phyloP scores from a whole-genome alignment of 164 flowering plant genomes.

The Berberis vulgaris region DNA sequence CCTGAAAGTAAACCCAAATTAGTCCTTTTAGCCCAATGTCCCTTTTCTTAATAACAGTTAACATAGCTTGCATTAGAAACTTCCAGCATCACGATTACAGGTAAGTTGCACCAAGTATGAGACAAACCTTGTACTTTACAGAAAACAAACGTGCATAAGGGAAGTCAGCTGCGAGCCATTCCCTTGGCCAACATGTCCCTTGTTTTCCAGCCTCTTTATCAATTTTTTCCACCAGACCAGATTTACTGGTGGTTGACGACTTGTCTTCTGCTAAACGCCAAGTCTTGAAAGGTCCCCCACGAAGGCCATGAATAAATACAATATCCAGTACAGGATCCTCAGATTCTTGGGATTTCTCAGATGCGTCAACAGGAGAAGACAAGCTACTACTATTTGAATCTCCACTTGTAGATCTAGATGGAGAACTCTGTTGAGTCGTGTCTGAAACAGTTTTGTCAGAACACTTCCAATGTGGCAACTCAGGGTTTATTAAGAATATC shows the following conservation, averaged over 20 bases:
- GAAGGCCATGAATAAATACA: conserved; percentile 91
- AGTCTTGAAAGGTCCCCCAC: conserved; percentile 91
- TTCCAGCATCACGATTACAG: neutral
- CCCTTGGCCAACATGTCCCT: conserved; percentile 96
- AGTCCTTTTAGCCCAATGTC: too few relatives aligned
- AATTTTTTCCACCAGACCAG: conserved; percentile 60
- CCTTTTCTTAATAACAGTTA: neutral
- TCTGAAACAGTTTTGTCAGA: conserved; percentile 15
- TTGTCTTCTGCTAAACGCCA: conserved; percentile 95
- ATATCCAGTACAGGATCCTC: conserved; percentile 57
- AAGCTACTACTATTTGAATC: conserved; percentile 12
- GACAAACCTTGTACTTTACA: conserved; percentile 85
- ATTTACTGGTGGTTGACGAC: conserved; percentile 62
- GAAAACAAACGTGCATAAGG: conserved; percentile 85
- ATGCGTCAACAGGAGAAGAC: conserved; percentile 17
- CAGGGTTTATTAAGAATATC: conserved; percentile 81
- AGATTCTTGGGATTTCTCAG: conserved; percentile 15
- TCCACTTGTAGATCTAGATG: conserved; percentile 4
- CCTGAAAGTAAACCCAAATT: too few relatives aligned
- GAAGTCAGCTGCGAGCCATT: conserved; percentile 91
- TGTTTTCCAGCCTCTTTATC: conserved; percentile 94
- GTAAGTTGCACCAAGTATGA: neutral
- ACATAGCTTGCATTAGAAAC: neutral
- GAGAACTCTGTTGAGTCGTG: conserved; percentile 4
- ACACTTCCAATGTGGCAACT: conserved; percentile 78